A percentile compares a stretch with the other conserved stretches of the same genome.
These are phyloP conservation scores for Coffea eugenioides DNA, from an alignment of 257 asterid species.

Conservation along the genomic window DNA sequence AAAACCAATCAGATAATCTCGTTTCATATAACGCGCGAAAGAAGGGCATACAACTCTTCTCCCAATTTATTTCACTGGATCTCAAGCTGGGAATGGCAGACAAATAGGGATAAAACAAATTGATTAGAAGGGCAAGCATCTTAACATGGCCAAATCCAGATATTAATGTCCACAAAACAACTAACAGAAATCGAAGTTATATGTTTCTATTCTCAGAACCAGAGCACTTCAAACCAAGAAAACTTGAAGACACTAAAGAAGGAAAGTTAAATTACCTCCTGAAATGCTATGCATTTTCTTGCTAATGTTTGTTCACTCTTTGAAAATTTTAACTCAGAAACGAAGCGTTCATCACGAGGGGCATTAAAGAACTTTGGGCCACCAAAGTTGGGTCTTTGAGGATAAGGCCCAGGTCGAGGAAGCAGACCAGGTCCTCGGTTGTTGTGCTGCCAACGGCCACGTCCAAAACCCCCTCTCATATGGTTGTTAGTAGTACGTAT, in stretches of 20 bases:
- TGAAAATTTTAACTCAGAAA: slow-evolving; percentile 81
- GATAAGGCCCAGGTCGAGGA: slow-evolving; percentile 80
- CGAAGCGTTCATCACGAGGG: slow-evolving; percentile 85
- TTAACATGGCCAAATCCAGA: not conserved
- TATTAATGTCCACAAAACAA: not conserved
- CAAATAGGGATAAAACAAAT: not conserved
- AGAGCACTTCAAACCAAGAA: slow-evolving; percentile 9
- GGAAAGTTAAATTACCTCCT: slow-evolving; percentile 56
- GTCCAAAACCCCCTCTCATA: slow-evolving; percentile 72
- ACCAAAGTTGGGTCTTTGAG: slow-evolving; percentile 61
- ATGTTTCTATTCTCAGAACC: not conserved
- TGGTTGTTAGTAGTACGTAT: slow-evolving; percentile 55
- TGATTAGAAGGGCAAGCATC: not conserved
- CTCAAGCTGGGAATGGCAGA: not conserved
- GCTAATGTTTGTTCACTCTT: slow-evolving; percentile 96
- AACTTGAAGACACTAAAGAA: slow-evolving; percentile 10
- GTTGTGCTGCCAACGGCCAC: slow-evolving; percentile 76
- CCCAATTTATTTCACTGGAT: not conserved
- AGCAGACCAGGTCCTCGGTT: slow-evolving; percentile 79
- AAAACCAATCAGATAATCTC: slow-evolving; percentile 4
- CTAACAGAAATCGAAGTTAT: not conserved
- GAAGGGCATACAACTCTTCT: not conserved
- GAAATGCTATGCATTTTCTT: slow-evolving; percentile 70
- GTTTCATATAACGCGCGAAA: not conserved
- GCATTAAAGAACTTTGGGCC: slow-evolving; percentile 50